These are phyloP conservation scores for Aspergillus aculeatinus DNA, from an alignment of 2,329 filamentous ascomycete genomes.

Conservation along the genomic window DNA sequence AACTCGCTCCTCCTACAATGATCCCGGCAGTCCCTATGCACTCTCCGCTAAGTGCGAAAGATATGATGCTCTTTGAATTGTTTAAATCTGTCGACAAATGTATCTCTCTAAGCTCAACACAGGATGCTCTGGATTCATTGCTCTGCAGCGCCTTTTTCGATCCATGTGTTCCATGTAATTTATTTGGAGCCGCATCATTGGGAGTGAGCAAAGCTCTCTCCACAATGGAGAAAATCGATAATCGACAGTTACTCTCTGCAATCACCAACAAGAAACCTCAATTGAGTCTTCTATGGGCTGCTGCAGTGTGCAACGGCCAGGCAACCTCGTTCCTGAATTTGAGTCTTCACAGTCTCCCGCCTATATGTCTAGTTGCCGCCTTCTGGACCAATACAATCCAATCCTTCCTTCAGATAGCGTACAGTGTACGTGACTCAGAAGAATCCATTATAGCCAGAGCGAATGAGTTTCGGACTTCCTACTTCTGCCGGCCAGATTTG, in stretches of 20 bases:
- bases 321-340: neutral
- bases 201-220: conserved; percentile 17
- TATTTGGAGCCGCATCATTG: conserved; percentile 20
- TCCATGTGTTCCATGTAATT: conserved; percentile 23
- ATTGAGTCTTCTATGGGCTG: conserved; percentile 4
- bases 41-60: neutral
- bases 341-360: neutral
- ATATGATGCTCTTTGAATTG: no score
- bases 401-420: neutral
- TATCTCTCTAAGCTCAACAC: conserved; percentile 18
- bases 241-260: neutral
- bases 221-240: neutral
- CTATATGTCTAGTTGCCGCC: neutral
- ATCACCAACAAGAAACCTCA: neutral
- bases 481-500: neutral
- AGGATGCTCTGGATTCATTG: conserved; percentile 24
- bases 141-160: conserved; percentile 26
- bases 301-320: neutral
- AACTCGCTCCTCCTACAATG: neutral
- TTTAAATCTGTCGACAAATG: neutral
- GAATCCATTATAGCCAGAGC: neutral
- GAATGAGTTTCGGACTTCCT: neutral
- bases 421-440: neutral
- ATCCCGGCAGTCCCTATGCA: neutral
- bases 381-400: neutral